These are phyloP conservation scores for Vicia sativa DNA, from an alignment of 306 rosid species.

Conservation along the genomic window DNA sequence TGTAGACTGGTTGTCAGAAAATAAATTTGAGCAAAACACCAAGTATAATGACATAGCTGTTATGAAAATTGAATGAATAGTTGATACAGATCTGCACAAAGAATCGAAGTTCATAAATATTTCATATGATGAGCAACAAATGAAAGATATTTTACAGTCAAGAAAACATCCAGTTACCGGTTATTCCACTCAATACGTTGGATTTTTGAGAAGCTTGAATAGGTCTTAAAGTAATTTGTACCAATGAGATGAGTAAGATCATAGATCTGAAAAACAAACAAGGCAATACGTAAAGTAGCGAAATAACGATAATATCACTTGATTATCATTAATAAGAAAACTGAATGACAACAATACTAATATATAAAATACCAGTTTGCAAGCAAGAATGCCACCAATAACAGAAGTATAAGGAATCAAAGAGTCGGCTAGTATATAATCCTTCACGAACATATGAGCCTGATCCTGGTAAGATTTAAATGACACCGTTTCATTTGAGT, in stretches of 20 bases:
- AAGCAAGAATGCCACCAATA: conserved; percentile 59
- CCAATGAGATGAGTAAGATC: conserved; percentile 65
- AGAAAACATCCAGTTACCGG: conserved; percentile 54
- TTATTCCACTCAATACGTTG: conserved; percentile 86
- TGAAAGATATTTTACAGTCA: conserved; percentile 2
- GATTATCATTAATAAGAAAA: conserved; percentile 8
- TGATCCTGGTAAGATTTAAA: conserved; percentile 64
- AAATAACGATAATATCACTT: conserved; percentile 11
- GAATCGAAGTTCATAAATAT: conserved; percentile 23
- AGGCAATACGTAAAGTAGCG: conserved; percentile 12
- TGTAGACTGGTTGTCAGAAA: conserved; percentile 49
- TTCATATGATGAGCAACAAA: conserved; percentile 3
- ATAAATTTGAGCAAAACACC: conserved; percentile 78
- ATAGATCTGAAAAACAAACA: conserved; percentile 53
- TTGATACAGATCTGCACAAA: conserved; percentile 74
- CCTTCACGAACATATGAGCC: conserved; percentile 63
- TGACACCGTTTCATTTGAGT: conserved; percentile 51
- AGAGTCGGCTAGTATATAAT: conserved; percentile 59
- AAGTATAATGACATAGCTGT: conserved; percentile 68
- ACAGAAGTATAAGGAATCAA: conserved; percentile 63
- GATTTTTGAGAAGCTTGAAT: conserved; percentile 63
- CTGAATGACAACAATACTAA: conserved; percentile 23
- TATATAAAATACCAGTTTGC: conserved; percentile 69
- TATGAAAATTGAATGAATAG: conserved; percentile 80
- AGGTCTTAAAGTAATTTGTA: conserved; percentile 64